Conservation (phyloP, 2,329 filamentous ascomycete species). For the Aspergillus sp. region DNA sequence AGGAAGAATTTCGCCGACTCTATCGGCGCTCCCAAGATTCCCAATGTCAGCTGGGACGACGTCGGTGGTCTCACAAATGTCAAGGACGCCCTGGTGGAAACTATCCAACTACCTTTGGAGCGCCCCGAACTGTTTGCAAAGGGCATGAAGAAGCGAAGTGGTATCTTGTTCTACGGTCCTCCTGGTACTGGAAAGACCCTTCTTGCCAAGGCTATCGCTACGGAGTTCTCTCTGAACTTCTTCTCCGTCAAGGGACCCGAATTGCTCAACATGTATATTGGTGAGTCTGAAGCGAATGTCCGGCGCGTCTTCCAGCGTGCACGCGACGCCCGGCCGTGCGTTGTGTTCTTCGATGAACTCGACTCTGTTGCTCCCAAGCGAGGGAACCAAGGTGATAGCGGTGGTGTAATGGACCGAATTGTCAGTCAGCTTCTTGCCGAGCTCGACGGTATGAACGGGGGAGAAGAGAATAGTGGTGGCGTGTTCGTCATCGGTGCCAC, state of each 20-base stretch:
- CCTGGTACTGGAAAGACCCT: slow-evolving; percentile 99
- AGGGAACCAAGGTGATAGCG: slow-evolving; percentile 94
- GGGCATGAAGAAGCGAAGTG: slow-evolving; percentile 97
- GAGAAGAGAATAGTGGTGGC: slow-evolving; percentile 73
- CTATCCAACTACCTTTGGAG: slow-evolving; percentile 89
- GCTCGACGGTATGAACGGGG: slow-evolving; percentile 95
- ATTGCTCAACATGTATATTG: slow-evolving; percentile 99
- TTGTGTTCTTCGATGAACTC: slow-evolving; percentile 97
- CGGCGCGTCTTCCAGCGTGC: slow-evolving; percentile 99
- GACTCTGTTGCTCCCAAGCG: slow-evolving; percentile 96
- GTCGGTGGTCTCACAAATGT: slow-evolving; percentile 91
- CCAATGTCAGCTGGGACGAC: slow-evolving; percentile 94
- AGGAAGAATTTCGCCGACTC: slow-evolving; percentile 97
- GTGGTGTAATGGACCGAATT: slow-evolving; percentile 97
- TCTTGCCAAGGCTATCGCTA: slow-evolving; percentile 97
- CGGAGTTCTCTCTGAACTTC: slow-evolving; percentile 98
- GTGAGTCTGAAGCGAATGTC: slow-evolving; percentile 99
- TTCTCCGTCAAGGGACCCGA: slow-evolving; percentile 99
- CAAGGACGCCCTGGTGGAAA: slow-evolving; percentile 96
- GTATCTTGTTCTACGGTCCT: slow-evolving; percentile 97
- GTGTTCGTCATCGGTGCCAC: slow-evolving; percentile 98
- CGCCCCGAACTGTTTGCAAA: slow-evolving; percentile 92
- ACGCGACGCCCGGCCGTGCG: slow-evolving; percentile 91
- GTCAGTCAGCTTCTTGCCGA: slow-evolving; percentile 93
- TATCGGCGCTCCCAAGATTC: slow-evolving; percentile 96